Base-by-base conservation (phyloP, 129 eudicot species). In the Flaveria trinervia region DNA sequence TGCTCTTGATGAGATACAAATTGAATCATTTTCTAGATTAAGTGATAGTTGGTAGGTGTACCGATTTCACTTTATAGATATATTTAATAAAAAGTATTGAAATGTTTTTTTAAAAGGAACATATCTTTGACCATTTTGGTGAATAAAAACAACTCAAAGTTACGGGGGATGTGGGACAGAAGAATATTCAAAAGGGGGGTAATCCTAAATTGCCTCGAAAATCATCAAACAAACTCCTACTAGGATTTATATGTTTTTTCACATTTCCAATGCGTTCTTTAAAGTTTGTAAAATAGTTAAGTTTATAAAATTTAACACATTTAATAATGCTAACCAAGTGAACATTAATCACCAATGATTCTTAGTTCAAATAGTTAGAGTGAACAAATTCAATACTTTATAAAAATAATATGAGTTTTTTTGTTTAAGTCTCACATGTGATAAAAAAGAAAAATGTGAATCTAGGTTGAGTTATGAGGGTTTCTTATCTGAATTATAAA, bases 181-280 rank as follows among this genome's bases (percentile, higher is more conserved):
- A 56, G 83, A 80, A 80, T 80, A 80, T 72, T 65, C 79, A 72
- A 72, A 68, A 36, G 39, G 73, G 65, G 83, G 83, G 55, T 46
- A 68, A 77, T 77, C 81, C 81, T 77, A 68, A 44, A 68, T 51
- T 26, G 69, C 81, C 81, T 77, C 61, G 75, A 68, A 77, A 77
- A 10, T 68, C 56, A 43, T 75, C 43, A 67, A 15, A 44, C 59
- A 65, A 41, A 36, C 71, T 46, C 65, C 72, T 48, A 50, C 73
- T 67, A 67, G 75, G 77, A 71, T 79, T 78, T 79, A 52, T 30
- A 64, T 79, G 67, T 30, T 41, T 51, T 72, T 52, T 65, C 59
- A 39, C 66, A 50, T 79, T 79, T 72, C 83, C 78, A 41, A 79
- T 52, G 78, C 45, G 16, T 51, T 39, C 44, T 50, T 72, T 39